phyloP scores from a whole-genome alignment of 352 stramenopile species.

The Pythium phragmiticola region DNA sequence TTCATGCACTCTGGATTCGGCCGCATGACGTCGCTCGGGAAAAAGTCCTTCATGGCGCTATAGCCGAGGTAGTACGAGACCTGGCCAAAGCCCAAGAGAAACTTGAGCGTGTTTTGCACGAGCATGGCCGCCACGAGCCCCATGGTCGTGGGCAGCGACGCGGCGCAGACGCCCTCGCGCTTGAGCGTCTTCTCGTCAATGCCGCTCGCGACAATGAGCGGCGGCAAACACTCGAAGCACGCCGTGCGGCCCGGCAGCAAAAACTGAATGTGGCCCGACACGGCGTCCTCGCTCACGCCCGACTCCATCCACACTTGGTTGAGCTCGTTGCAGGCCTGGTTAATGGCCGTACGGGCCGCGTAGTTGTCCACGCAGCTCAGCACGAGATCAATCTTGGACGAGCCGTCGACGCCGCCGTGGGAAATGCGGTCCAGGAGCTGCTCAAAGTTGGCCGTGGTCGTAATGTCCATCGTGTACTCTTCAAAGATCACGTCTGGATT shows the following conservation, averaged over 20 bases:
- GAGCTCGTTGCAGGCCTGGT: slow-evolving; percentile 87
- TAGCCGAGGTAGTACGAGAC: slow-evolving; percentile 89
- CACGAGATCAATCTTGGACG: slow-evolving; percentile 72
- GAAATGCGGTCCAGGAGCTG: slow-evolving; percentile 75
- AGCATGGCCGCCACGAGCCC: slow-evolving; percentile 83
- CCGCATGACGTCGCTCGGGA: slow-evolving; percentile 75
- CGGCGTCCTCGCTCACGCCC: slow-evolving; percentile 87
- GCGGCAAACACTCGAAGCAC: slow-evolving; percentile 89
- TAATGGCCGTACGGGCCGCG: slow-evolving; percentile 80
- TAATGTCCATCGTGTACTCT: slow-evolving; percentile 88
- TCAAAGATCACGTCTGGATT: slow-evolving; percentile 89
- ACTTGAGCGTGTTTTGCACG: slow-evolving; percentile 90
- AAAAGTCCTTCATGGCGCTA: slow-evolving; percentile 88
- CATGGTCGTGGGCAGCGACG: slow-evolving; percentile 90
- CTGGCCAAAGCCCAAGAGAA: slow-evolving; percentile 80
- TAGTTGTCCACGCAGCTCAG: slow-evolving; percentile 92
- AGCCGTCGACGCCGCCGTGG: slow-evolving; percentile 60
- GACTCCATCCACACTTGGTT: slow-evolving; percentile 90
- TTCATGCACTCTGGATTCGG: slow-evolving; percentile 87
- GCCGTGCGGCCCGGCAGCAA: slow-evolving; percentile 81
- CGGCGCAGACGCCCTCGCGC: slow-evolving; percentile 86
- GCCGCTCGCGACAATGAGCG: slow-evolving; percentile 81
- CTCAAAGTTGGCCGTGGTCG: slow-evolving; percentile 81
- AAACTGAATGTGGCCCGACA: slow-evolving; percentile 89
- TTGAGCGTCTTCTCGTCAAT: slow-evolving; percentile 88